Base-by-base conservation (phyloP, 2,329 filamentous ascomycete genomes). In the Exophiala dermatitidis region DNA sequence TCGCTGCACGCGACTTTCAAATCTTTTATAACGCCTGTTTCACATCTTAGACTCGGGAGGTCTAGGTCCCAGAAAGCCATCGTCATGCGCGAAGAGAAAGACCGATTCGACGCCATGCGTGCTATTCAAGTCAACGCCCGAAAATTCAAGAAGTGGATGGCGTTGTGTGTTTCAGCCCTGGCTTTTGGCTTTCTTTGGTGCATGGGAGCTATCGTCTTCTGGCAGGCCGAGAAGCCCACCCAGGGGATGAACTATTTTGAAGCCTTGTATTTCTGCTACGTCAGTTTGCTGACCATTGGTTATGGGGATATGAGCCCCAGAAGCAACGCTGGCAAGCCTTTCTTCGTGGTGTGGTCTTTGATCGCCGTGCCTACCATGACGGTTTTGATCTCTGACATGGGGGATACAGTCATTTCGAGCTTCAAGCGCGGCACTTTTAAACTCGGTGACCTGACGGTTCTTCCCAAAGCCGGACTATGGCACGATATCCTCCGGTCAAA, bases 331-430 rank as follows among this genome's bases (percentile, higher is more conserved):
- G 88, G 87, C 1, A 84, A 87, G 50, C 82, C 87, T 0, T 95
- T 95, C 67, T 96, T 95, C 63, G 87, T 96, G n/a, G 84, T 95
- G 52, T 96, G 90, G 90, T 88, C 84, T 9, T 68, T 96, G 1
- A 77, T 95, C 29, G 89, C 90, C 0, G 77, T 95, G 2, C 90
- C 90, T 0, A 90, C 87, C 1, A 90, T 90, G 79, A 95, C 90
- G 0, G 84, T 95, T 12, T 77, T 96, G 8, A 86, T 94, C 58
- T 85, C 83, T 7, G 86, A 90, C 60, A 86, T 93, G 54, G 87
- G 86, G 28, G 86, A 94, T 63, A 96, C 90, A 0, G 79, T 95
- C 19, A 84, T 95, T 8, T 71, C 72, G 2, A 75, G 73, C 37
- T 82, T 86, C 68, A 84, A 85, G 61, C 73, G 74, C n/a, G 79